Evolutionary conservation across 495 filamentous ascomycete species (phyloP), one percentile per base, ranked within the genome.

Genomic region (Penicillium canariense): DNA sequence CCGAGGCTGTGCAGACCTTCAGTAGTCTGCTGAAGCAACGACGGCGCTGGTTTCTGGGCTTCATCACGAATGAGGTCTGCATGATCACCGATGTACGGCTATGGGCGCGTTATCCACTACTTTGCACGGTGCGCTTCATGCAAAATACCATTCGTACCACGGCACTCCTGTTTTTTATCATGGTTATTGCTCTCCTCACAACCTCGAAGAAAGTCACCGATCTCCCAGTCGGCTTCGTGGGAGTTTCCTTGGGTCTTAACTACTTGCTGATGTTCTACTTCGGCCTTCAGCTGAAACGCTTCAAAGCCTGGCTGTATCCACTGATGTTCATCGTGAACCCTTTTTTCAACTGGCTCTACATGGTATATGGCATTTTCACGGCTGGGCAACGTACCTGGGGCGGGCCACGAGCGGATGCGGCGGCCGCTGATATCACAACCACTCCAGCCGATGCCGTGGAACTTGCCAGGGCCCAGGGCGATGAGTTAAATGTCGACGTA

Each of bases 301-400:
- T 82, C 73, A 97, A 98, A 76, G 84, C 91, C 54, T 92, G 88
- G 88, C 80, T 96, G 1, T 98, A 98, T 66, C 91, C 93, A 0
- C 47, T 98, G 50, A 96, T 98, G 92, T 98, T 97, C 65, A 70
- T 96, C 47, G 66, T 97, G 53, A 97, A 96, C 64, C 94, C 94
- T 0, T 96, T 97, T 67, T 93, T 97, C 80, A 97, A 98, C 71
- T 98, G 94, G 94, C 79, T 90, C 32, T 98, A 97, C 74, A 96
- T 96, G 88, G 87, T 96, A 9, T 86, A 87, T 58, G 84, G 84
- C 18, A 85, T 86, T 47, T 96, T 96, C 68, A 98, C 94, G 5
- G 92, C 94, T 18, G 91, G 93, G 18, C 91, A 97, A 67, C 81
- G 94, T 31, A 98, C 94, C 4, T 98, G 94, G 94, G 94, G 94